Base-by-base conservation (phyloP, 805 yeast species). In the Wickerhamiella azyma region DNA sequence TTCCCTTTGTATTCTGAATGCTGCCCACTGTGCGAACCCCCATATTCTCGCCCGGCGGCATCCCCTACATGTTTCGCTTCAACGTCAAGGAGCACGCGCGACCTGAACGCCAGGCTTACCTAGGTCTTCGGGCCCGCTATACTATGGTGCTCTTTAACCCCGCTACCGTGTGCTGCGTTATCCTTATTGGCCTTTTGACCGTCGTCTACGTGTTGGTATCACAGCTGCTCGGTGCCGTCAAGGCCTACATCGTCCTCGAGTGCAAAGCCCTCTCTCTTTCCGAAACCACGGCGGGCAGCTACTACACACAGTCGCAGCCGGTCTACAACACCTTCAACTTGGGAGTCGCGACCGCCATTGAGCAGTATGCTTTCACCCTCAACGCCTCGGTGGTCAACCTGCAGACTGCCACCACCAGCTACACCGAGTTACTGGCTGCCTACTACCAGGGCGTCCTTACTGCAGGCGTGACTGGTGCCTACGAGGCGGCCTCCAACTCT, bases 81-180 rank as follows among this genome's bases (percentile, higher is more conserved):
- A 16, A 37, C 18, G 40, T 42, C 13, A 19, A 40, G 9, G 45
- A 42, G 19, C 14, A 36, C 13, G 28, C 24, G 5, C 35, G 9
- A 30, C 21, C 24, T 18, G 35, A 30, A 9, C 42, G 44, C 7
- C 53, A 57, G 6, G 46, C 53, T 7, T 54, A 54, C 32, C n/a
- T 50, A 10, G 50, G 59, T 16, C 49, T 54, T 1, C 32, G 47
- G 24, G 49, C 54, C 11, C 46, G 35, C 21, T 44, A 53, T 30
- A 41, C 49, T 9, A 57, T 50, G 29, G 36, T 40, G 1, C 11
- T 52, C 3, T 41, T 50, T 45, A 56, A 56, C 49, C 49, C 38
- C 14, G 41, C 39, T 17, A 51, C 55, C 3, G n/a, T 54, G 26
- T 30, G 37, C 11, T 48, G 51, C 26, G 37, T 51, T 11, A 14